phyloP scores from a whole-genome alignment of 208 protist species.

The Angomonas deanei region DNA sequence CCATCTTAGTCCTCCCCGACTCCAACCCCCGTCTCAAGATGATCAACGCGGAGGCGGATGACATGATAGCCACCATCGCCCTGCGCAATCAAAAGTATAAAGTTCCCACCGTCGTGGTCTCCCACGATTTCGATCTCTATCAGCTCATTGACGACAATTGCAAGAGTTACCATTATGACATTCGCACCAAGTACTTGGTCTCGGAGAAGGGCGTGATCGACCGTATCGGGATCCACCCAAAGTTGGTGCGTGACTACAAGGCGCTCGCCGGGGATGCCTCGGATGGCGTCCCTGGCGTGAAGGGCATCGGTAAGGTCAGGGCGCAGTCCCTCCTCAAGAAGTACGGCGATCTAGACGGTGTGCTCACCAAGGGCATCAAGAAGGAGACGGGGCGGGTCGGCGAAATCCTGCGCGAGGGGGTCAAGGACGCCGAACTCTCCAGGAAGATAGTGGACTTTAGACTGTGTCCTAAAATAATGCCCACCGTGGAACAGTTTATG shows the following conservation, averaged over 20 bases:
- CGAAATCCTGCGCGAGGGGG: slow-evolving; percentile 45
- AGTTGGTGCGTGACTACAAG: slow-evolving; percentile 85
- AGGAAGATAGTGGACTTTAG: slow-evolving; percentile 75
- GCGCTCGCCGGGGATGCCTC: slow-evolving; percentile 75
- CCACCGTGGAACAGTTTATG: slow-evolving; percentile 68
- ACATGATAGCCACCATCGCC: slow-evolving; percentile 84
- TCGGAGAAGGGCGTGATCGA: slow-evolving; percentile 78
- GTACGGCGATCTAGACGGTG: slow-evolving; percentile 80
- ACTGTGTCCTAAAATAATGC: slow-evolving; percentile 73
- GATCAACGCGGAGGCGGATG: slow-evolving; percentile 84
- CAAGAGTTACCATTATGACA: slow-evolving; percentile 80
- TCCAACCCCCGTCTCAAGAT: slow-evolving; percentile 55
- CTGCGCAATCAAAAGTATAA: slow-evolving; percentile 69
- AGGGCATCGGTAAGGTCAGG: slow-evolving; percentile 79
- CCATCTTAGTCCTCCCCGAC: slow-evolving; percentile 69
- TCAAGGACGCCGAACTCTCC: slow-evolving; percentile 53
- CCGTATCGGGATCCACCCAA: slow-evolving; percentile 74
- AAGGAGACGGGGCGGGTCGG: slow-evolving; percentile 53
- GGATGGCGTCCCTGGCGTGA: slow-evolving; percentile 85
- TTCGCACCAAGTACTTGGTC: slow-evolving; percentile 83
- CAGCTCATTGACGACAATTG: slow-evolving; percentile 79
- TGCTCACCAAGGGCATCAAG: slow-evolving; percentile 64
- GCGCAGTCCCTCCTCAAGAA: slow-evolving; percentile 80
- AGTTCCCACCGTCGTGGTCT: slow-evolving; percentile 77
- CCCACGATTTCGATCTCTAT: slow-evolving; percentile 87